Percentiles rank a stretch among this genome's conserved stretches.
phyloP scores from a whole-genome alignment of 2,329 filamentous ascomycete species.

The Zelopaecilomyces penicillatus region DNA sequence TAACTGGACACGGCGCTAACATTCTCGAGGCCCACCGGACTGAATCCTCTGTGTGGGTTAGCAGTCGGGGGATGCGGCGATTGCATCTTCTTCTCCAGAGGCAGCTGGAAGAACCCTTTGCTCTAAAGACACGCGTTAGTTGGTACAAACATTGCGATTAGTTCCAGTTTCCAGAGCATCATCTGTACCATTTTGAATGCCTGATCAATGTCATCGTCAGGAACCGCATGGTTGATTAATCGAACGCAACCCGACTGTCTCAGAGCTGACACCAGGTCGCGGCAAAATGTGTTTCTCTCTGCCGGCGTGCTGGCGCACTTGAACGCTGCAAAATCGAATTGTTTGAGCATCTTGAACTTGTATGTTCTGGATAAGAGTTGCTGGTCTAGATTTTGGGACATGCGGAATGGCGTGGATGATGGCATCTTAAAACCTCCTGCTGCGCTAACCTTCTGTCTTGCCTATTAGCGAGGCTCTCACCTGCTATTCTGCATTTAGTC shows the following conservation, averaged over 20 bases:
- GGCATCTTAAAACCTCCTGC: too few relatives aligned
- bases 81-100: conserved; percentile 3
- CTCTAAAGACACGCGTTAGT: conserved; percentile 2
- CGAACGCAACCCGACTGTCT: conserved; percentile 3
- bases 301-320: neutral
- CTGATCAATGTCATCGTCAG: conserved; percentile 1
- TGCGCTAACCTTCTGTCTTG: too few relatives aligned
- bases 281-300: conserved; percentile 1
- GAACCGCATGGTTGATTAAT: conserved; percentile 1
- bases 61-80: conserved; percentile 6
- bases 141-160: neutral
- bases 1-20: conserved; percentile 2
- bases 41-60: conserved; percentile 6
- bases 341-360: conserved; percentile 1
- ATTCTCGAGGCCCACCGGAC: conserved; percentile 6
- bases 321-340: conserved; percentile 1
- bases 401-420: too few relatives aligned
- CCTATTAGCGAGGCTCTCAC: too few relatives aligned
- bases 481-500: too few relatives aligned
- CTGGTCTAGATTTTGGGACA: too few relatives aligned
- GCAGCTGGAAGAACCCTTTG: conserved; percentile 2
- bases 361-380: too few relatives aligned
- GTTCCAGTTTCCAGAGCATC: neutral
- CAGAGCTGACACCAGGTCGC: conserved; percentile 1
- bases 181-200: conserved; percentile 3